These are phyloP conservation scores for Intubia oerlemansii DNA, from an alignment of 2,329 filamentous ascomycete genomes.

Conservation along the genomic window DNA sequence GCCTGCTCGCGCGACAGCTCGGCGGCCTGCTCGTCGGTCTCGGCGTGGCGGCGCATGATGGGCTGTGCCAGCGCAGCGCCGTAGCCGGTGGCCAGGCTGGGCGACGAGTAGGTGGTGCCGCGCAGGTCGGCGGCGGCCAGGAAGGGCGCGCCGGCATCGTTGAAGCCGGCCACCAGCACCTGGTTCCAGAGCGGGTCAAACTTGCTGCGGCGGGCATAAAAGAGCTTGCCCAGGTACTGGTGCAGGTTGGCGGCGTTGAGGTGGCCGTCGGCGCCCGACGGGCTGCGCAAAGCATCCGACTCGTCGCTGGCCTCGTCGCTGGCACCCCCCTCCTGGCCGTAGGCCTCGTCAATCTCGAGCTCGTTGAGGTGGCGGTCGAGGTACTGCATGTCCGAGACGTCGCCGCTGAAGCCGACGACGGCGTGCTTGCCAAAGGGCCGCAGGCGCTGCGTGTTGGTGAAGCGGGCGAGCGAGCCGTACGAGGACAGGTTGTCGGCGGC, in stretches of 20 bases:
- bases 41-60: slow-evolving; percentile 64
- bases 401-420: slow-evolving; percentile 84
- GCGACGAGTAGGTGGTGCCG: slow-evolving; percentile 75
- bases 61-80: slow-evolving; percentile 85
- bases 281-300: too few relatives aligned
- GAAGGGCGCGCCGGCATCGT: slow-evolving; percentile 64
- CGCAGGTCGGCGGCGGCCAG: slow-evolving; percentile 80
- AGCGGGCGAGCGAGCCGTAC: slow-evolving; percentile 90
- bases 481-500: slow-evolving; percentile 95
- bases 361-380: slow-evolving; percentile 77
- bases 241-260: slow-evolving; percentile 89
- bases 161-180: slow-evolving; percentile 74
- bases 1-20: slow-evolving; percentile 59
- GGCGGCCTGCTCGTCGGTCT: slow-evolving; percentile 60
- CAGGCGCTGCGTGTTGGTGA: slow-evolving; percentile 90
- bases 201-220: slow-evolving; percentile 85
- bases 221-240: slow-evolving; percentile 86
- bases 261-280: slow-evolving; percentile 26
- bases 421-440: slow-evolving; percentile 68
- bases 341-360: slow-evolving; percentile 76
- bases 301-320: slow-evolving; percentile 16
- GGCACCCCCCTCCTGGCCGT: slow-evolving; percentile 32
- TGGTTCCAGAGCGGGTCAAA: slow-evolving; percentile 98
- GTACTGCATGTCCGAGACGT: slow-evolving; percentile 98
- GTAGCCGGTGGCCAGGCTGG: slow-evolving; percentile 81